These are phyloP conservation scores for Boletus coccyginus DNA, from an alignment of 768 basidiomycete species.

Conservation along the genomic window DNA sequence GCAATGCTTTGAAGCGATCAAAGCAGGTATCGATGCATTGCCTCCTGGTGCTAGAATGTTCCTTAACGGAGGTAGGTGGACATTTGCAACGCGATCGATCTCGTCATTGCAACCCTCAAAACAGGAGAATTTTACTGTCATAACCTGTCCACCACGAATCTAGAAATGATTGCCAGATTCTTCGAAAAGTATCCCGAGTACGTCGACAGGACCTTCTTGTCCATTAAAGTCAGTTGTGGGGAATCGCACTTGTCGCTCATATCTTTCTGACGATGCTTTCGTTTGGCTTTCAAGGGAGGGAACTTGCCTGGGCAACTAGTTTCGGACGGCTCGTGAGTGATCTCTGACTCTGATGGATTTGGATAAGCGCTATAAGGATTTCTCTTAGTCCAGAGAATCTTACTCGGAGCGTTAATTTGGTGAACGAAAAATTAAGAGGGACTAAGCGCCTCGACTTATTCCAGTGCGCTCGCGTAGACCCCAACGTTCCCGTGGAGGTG, in stretches of 20 bases:
- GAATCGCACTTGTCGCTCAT: too few relatives aligned
- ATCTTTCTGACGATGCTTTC: too few relatives aligned
- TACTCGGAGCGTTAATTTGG: constrained; percentile 42
- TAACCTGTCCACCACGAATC: constrained; percentile 39
- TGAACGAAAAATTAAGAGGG: constrained; percentile 44
- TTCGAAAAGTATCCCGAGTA: constrained; percentile 34
- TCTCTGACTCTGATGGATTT: background rate
- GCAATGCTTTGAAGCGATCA: constrained; percentile 61
- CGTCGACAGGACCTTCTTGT: constrained; percentile 30
- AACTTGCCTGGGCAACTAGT: background rate
- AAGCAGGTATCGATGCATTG: constrained; percentile 44
- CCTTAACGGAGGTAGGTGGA: constrained; percentile 46
- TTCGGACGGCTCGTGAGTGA: background rate
- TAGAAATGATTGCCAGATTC: constrained; percentile 43
- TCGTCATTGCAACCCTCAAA: background rate
- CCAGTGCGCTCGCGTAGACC: constrained; percentile 49
- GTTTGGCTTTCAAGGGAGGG: background rate
- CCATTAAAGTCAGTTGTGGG: constrained; percentile 26
- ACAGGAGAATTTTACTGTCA: constrained; percentile 59
- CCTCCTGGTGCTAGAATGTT: constrained; percentile 45
- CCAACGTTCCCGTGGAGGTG: constrained; percentile 43
- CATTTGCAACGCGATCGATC: background rate
- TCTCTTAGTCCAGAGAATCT: constrained; percentile 36
- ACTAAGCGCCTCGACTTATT: constrained; percentile 60
- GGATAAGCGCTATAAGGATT: too few relatives aligned